These are phyloP conservation scores for Coleophoma crateriformis DNA, from an alignment of 2,329 filamentous ascomycete genomes.

Conservation along the genomic window DNA sequence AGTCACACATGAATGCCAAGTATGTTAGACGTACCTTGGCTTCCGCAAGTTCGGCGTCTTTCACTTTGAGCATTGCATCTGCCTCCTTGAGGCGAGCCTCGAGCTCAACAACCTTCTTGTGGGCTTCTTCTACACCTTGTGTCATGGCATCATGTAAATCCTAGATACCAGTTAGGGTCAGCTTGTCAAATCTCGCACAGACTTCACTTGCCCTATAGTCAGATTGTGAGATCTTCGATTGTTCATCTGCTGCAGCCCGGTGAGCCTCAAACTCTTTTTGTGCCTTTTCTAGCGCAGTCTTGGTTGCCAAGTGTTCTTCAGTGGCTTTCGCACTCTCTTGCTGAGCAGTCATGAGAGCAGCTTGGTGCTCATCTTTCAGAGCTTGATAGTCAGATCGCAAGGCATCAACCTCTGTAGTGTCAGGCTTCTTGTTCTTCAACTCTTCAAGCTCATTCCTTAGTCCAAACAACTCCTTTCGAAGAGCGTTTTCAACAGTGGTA, in stretches of 20 bases:
- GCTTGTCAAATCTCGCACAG: conserved; percentile 41
- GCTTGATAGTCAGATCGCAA: conserved; percentile 44
- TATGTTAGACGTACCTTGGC: conserved; percentile 39
- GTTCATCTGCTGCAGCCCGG: conserved; percentile 43
- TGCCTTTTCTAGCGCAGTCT: conserved; percentile 33
- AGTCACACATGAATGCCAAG: too few species aligned
- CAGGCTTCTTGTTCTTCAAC: conserved; percentile 43
- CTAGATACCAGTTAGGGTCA: conserved; percentile 50
- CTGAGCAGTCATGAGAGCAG: conserved; percentile 30
- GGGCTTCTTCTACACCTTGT: conserved; percentile 51
- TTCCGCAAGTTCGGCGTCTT: conserved; percentile 58
- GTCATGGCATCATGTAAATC: conserved; percentile 60
- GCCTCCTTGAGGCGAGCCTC: conserved; percentile 35
- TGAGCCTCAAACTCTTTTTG: conserved; percentile 49
- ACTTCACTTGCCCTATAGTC: conserved; percentile 35
- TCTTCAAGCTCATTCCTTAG: conserved; percentile 43
- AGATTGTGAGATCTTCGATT: conserved; percentile 43
- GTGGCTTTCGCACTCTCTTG: conserved; percentile 27
- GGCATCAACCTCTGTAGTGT: conserved; percentile 45
- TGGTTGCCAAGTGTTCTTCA: conserved; percentile 32
- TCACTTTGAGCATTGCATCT: conserved; percentile 28
- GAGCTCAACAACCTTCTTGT: conserved; percentile 27
- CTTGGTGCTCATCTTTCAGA: conserved; percentile 41
- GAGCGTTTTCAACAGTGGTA: conserved; percentile 43
- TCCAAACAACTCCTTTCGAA: conserved; percentile 28